phyloP scores from a whole-genome alignment of 371 early-diverging fungal genomes.

The Rozella allomycis region DNA sequence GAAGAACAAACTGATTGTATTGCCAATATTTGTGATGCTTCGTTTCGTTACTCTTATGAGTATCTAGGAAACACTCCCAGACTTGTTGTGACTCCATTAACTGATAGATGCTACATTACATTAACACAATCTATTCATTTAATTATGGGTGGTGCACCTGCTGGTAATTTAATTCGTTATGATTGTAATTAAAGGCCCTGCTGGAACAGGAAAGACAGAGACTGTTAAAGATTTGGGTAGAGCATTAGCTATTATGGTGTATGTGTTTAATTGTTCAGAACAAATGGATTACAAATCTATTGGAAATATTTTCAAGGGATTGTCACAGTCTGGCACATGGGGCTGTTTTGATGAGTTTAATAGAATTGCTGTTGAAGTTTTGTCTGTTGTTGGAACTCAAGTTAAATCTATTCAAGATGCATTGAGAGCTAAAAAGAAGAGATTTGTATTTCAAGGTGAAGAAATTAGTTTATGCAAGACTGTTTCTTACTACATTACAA shows the following conservation, averaged over 20 bases:
- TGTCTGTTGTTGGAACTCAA: slow-evolving; percentile 39
- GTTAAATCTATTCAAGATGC: slow-evolving; percentile 40
- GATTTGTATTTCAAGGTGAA: slow-evolving; percentile 40
- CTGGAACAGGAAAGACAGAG: slow-evolving; percentile 28
- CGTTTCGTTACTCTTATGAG: slow-evolving; percentile 36
- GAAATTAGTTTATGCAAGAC: slow-evolving; percentile 27
- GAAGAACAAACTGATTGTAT: slow-evolving; percentile 29
- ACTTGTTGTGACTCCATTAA: slow-evolving; percentile 34
- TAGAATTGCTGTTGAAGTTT: slow-evolving; percentile 34
- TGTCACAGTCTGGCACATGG: slow-evolving; percentile 35
- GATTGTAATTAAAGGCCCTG: too few species aligned
- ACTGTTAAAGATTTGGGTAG: slow-evolving; percentile 41
- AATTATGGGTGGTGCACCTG: slow-evolving; percentile 40
- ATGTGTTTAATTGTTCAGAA: slow-evolving; percentile 43
- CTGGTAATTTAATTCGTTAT: too few species aligned
- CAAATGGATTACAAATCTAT: slow-evolving; percentile 40
- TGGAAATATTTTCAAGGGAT: slow-evolving; percentile 39
- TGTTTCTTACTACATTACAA: slow-evolving; percentile 36
- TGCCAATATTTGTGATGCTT: slow-evolving; percentile 38
- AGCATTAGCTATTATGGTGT: slow-evolving; percentile 35
- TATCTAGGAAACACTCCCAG: slow-evolving; percentile 39
- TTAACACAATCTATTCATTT: slow-evolving; percentile 35
- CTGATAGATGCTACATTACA: slow-evolving; percentile 41
- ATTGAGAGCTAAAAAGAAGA: slow-evolving; percentile 29
- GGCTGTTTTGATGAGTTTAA: slow-evolving; percentile 52